Evolutionary conservation across 495 filamentous ascomycete genomes (phyloP).

Genomic region (Hypomontagnella submonticulosa): DNA sequence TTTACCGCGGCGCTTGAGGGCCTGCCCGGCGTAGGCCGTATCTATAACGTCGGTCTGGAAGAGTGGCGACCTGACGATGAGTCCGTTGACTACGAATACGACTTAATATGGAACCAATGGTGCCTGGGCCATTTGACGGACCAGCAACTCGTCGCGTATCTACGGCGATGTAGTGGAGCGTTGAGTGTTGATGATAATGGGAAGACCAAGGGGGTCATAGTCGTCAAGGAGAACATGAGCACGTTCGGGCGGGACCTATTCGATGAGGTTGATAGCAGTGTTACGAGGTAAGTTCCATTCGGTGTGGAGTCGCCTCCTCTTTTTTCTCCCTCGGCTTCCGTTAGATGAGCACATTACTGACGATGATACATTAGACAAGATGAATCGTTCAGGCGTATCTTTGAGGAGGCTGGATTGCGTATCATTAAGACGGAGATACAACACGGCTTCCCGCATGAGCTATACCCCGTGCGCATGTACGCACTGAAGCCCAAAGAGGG

Average conservation of each 20-base stretch:
- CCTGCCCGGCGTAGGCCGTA: constrained; percentile 63
- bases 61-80: constrained; percentile 70
- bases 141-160: constrained; percentile 72
- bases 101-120: constrained; percentile 85
- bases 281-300: constrained; percentile 65
- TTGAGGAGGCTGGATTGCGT: constrained; percentile 73
- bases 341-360: constrained; percentile 3
- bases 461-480: constrained; percentile 78
- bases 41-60: constrained; percentile 81
- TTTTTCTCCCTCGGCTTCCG: not conserved
- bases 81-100: constrained; percentile 67
- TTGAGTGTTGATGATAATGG: constrained; percentile 57
- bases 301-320: not conserved
- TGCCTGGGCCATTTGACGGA: constrained; percentile 94
- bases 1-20: constrained; percentile 64
- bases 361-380: constrained; percentile 63
- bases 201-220: constrained; percentile 63
- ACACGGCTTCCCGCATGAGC: constrained; percentile 71
- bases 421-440: constrained; percentile 80
- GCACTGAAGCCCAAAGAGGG: constrained; percentile 61
- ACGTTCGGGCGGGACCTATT: constrained; percentile 73
- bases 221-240: constrained; percentile 89
- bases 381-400: constrained; percentile 73
- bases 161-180: constrained; percentile 68
- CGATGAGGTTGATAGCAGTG: constrained; percentile 81